phyloP scores from a whole-genome alignment of 306 rosid genomes.

The Benincasa hispida region DNA sequence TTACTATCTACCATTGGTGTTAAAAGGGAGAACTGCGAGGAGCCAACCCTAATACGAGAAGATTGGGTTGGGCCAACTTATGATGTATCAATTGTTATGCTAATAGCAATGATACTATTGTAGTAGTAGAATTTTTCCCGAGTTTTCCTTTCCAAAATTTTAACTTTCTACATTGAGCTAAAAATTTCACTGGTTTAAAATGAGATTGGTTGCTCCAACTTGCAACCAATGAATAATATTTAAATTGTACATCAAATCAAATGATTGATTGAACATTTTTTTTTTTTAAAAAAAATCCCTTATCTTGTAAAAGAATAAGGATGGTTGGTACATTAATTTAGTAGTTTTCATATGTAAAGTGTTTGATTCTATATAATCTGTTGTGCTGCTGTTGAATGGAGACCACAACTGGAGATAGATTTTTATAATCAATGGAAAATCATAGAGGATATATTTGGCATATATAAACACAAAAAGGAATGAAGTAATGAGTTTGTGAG shows the following conservation, averaged over 20 bases:
- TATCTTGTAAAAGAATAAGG: background rate
- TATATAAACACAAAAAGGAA: background rate
- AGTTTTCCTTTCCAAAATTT: too few relatives aligned
- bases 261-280: background rate
- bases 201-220: background rate
- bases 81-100: too few relatives aligned
- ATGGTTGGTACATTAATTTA: background rate
- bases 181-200: background rate
- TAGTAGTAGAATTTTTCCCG: too few relatives aligned
- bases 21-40: too few relatives aligned
- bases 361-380: background rate
- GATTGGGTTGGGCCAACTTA: too few relatives aligned
- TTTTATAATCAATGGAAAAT: background rate
- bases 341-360: background rate
- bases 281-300: background rate
- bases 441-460: background rate
- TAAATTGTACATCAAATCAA: background rate
- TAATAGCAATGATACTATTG: too few relatives aligned
- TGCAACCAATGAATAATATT: background rate
- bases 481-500: background rate
- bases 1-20: too few relatives aligned
- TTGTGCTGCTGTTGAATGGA: background rate
- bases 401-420: background rate
- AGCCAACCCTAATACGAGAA: too few relatives aligned
- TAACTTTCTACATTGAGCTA: background rate